Base-by-base conservation (phyloP, 345 rosid genomes). In the Xanthoceras sorbifolium region DNA sequence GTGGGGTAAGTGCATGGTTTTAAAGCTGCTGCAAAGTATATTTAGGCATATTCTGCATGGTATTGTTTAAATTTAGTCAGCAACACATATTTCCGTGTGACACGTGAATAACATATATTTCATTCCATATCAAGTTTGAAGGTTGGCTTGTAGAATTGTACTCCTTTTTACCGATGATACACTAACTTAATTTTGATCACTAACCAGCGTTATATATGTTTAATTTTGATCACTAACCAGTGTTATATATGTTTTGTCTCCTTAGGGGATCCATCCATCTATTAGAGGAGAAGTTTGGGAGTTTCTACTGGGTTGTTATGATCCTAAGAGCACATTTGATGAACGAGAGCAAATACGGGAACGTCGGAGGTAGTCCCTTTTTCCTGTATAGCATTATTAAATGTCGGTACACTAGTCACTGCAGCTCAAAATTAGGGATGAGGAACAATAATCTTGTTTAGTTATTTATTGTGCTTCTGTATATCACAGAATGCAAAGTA, bases 251-350 rank as follows among this genome's bases (percentile, higher is more conserved):
- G 9, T 42, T 36, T 75, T 9, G 12, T 32, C 63, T 64, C 29
- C 71, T 22, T 76, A 97, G 99, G 98, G 98, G 69, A 83, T 97
- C 69, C 98, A 97, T 89, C 99, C 99, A 78, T 81, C 92, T 34
- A 97, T 97, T 77, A 92, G 99, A 90, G 99, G 97, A 78, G 99
- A 97, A 90, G 99, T 97, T 20, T 97, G 98, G 99, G 99, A 97
- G 77, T 92, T 97, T 81, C 82, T 97, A 46, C 97, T 97, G 69
- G 94, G 93, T 28, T 97, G 99, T 85, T 97, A 84, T 92, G 96
- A 90, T 78, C 91, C 98, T 77, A 88, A 76, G 82, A 97, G 99
- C 76, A 88, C 98, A 65, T 97, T 88, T 48, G 95, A 88, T 6
- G 98, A 97, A 80, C 89, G 99, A 82, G 97, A 92, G 42, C 84